A percentile compares a stretch with the other conserved stretches of the same genome.
phyloP scores from a whole-genome alignment of 345 rosid genomes.

The Excoecaria cochinchinensis region DNA sequence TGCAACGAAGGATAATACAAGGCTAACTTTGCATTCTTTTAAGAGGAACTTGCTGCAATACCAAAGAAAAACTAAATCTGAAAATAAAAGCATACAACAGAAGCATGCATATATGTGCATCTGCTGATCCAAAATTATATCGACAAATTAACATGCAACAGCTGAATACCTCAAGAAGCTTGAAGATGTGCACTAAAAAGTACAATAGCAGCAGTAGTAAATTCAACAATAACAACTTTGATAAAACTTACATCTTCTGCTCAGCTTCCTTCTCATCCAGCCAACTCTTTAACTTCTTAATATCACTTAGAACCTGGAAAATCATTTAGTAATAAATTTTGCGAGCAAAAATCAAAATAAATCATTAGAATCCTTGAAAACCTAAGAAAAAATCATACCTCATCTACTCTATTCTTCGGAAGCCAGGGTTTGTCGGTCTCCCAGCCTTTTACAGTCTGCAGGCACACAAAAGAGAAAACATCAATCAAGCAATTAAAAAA shows the following conservation, averaged over 20 bases:
- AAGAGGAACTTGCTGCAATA: background rate
- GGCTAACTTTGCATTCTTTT: background rate
- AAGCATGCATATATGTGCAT: background rate
- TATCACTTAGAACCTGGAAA: conserved; percentile 57
- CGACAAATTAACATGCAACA: background rate
- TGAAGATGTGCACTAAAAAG: background rate
- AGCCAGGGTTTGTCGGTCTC: conserved; percentile 83
- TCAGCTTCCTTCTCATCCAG: conserved; percentile 76
- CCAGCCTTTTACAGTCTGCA: conserved; percentile 69
- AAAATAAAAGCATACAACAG: background rate
- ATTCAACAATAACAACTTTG: background rate
- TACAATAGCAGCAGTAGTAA: background rate
- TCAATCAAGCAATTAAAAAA: conserved; percentile 6
- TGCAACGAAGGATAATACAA: background rate
- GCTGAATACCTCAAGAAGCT: background rate
- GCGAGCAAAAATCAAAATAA: background rate
- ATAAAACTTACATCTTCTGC: conserved; percentile 65
- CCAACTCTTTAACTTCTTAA: conserved; percentile 73
- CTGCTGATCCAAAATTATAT: background rate
- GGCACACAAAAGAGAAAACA: conserved; percentile 11
- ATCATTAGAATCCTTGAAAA: background rate
- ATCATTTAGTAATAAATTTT: background rate
- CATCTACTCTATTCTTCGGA: conserved; percentile 67
- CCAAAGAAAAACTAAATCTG: background rate
- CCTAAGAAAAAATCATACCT: conserved; percentile 42